These are phyloP conservation scores for Yamadazyma diospyri DNA, from an alignment of 1,139 yeast genomes.

Conservation along the genomic window DNA sequence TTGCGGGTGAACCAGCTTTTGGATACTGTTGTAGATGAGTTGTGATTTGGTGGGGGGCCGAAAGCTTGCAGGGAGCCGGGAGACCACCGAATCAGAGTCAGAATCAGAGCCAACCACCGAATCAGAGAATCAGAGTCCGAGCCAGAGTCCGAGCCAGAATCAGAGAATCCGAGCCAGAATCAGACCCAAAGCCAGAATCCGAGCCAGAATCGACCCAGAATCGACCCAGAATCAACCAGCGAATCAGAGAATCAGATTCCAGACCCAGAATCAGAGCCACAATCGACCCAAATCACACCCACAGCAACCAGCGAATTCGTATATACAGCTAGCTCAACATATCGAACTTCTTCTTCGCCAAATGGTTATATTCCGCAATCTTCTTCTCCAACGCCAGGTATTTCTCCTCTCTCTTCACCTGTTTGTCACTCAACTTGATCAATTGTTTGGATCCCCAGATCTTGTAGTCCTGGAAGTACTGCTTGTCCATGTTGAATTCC, in stretches of 20 bases:
- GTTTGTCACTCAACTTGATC: slow-evolving; percentile 42
- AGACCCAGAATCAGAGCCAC: too few species aligned
- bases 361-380: slow-evolving; percentile 36
- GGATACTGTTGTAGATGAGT: slow-evolving; percentile 14
- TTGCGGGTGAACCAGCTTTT: slow-evolving; percentile 24
- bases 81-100: too few species aligned
- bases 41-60: slow-evolving; percentile 4
- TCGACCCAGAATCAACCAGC: too few species aligned
- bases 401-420: slow-evolving; percentile 34
- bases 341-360: slow-evolving; percentile 39
- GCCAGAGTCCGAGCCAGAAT: too few species aligned
- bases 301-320: too few species aligned
- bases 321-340: slow-evolving; percentile 4
- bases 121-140: too few species aligned
- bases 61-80: background rate
- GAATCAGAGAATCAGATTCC: background rate
- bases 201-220: too few species aligned
- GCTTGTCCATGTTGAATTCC: slow-evolving; percentile 82
- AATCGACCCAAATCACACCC: too few species aligned
- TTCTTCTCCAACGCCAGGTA: slow-evolving; percentile 38
- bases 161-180: too few species aligned
- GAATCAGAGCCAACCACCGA: too few species aligned
- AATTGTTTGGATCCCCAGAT: slow-evolving; percentile 67
- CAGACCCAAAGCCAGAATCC: too few species aligned
- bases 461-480: slow-evolving; percentile 80